Evolutionary conservation across 2,329 filamentous ascomycete species (phyloP).

Genomic region (Exophiala sp.): DNA sequence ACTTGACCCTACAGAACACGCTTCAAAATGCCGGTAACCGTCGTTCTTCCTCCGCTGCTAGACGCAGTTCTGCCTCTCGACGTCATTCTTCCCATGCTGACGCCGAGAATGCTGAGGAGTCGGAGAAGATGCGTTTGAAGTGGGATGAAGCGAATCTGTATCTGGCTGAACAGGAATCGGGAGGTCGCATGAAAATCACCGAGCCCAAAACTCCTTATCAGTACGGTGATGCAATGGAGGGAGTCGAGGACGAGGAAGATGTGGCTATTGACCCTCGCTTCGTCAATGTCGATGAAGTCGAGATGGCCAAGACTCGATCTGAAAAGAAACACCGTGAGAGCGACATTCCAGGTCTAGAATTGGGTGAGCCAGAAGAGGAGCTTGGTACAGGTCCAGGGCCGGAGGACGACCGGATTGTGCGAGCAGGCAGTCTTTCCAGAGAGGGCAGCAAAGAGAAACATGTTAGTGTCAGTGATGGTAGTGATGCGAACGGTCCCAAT

Average conservation of each 20-base stretch:
- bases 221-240: slow-evolving; percentile 81
- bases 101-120: slow-evolving; percentile 51
- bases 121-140: slow-evolving; percentile 73
- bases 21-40: slow-evolving; percentile 88
- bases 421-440: slow-evolving; percentile 40
- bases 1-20: slow-evolving; percentile 90
- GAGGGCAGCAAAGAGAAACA: slow-evolving; percentile 59
- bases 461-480: slow-evolving; percentile 70
- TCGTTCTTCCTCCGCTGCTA: slow-evolving; percentile 72
- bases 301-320: slow-evolving; percentile 46
- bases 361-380: slow-evolving; percentile 86
- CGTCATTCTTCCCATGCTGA: slow-evolving; percentile 60
- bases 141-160: slow-evolving; percentile 99
- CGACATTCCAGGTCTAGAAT: slow-evolving; percentile 86
- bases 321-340: slow-evolving; percentile 56
- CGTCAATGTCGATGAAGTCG: slow-evolving; percentile 57
- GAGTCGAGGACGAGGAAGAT: slow-evolving; percentile 62
- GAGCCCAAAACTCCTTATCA: slow-evolving; percentile 98
- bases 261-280: slow-evolving; percentile 30
- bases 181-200: slow-evolving; percentile 95
- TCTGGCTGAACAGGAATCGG: slow-evolving; percentile 91
- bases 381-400: slow-evolving; percentile 45
- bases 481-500: slow-evolving; percentile 42
- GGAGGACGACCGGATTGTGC: slow-evolving; percentile 45
- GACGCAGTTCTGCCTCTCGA: slow-evolving; percentile 62